Evolutionary conservation across 2,329 filamentous ascomycete genomes (phyloP).

Genomic region (Aspergillus hiratsukae): DNA sequence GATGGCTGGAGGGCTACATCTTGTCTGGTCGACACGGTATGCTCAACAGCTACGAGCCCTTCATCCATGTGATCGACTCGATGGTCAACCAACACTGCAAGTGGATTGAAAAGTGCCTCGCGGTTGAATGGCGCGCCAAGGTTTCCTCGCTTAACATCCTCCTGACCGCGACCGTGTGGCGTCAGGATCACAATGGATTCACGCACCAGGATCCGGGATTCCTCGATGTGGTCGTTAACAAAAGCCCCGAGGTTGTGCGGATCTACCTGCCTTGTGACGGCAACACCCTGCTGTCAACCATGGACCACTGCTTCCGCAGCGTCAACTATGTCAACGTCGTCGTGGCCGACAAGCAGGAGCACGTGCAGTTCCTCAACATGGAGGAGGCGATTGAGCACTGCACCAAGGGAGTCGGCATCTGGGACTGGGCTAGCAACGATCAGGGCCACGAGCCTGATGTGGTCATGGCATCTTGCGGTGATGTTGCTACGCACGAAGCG

Average conservation of each 20-base stretch:
- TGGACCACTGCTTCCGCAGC: slow-evolving; percentile 70
- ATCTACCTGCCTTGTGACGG: slow-evolving; percentile 78
- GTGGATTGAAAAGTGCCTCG: slow-evolving; percentile 77
- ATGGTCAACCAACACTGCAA: slow-evolving; percentile 88
- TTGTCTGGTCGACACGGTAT: slow-evolving; percentile 71
- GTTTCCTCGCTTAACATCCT: slow-evolving; percentile 75
- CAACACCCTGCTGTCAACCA: slow-evolving; percentile 70
- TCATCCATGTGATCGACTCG: slow-evolving; percentile 77
- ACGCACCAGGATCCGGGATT: slow-evolving; percentile 78
- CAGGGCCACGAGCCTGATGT: slow-evolving; percentile 64
- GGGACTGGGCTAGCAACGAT: slow-evolving; percentile 72
- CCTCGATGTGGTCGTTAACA: slow-evolving; percentile 74
- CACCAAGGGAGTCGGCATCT: slow-evolving; percentile 73
- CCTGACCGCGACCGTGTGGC: slow-evolving; percentile 72
- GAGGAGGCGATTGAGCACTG: slow-evolving; percentile 70
- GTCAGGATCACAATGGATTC: slow-evolving; percentile 81
- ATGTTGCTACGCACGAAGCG: slow-evolving; percentile 69
- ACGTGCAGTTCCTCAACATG: slow-evolving; percentile 71
- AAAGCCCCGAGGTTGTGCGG: slow-evolving; percentile 72
- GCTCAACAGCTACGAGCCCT: slow-evolving; percentile 77
- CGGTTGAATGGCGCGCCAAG: slow-evolving; percentile 71
- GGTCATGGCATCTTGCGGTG: slow-evolving; percentile 72
- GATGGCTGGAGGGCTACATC: slow-evolving; percentile 75
- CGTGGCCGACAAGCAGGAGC: slow-evolving; percentile 74
- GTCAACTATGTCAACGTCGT: slow-evolving; percentile 78